A percentile compares a stretch with the other conserved stretches of the same genome.
Evolutionary conservation across 2,329 filamentous ascomycete genomes (phyloP).

Genomic region (Thelonectria blattea): DNA sequence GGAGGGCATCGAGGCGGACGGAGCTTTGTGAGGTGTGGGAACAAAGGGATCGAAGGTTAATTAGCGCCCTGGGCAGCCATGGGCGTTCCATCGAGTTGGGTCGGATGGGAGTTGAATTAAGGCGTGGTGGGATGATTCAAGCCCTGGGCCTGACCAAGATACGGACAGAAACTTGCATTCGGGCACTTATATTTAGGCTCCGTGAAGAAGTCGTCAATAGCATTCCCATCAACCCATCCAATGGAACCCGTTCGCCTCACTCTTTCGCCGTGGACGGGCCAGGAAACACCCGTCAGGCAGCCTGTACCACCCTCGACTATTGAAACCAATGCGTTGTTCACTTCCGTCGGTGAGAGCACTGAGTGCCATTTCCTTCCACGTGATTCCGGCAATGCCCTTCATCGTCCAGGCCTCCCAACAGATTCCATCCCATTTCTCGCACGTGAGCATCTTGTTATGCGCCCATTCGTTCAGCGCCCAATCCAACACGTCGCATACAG

Average conservation of each 20-base stretch:
- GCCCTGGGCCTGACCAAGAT: background rate
- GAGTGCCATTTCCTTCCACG: constrained; percentile 6
- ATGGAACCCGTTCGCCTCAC: background rate
- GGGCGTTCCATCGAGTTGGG: too few relatives aligned
- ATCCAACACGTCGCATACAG: background rate
- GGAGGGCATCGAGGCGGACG: background rate
- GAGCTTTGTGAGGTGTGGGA: background rate
- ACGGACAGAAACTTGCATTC: too few relatives aligned
- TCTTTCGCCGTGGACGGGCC: background rate
- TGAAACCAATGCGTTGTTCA: constrained; percentile 10
- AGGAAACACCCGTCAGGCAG: background rate
- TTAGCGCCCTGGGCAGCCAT: constrained; percentile 6
- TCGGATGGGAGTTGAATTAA: background rate
- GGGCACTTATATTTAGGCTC: background rate
- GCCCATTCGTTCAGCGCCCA: constrained; percentile 16
- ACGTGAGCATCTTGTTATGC: constrained; percentile 18
- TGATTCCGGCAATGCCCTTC: constrained; percentile 2
- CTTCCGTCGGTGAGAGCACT: too few relatives aligned
- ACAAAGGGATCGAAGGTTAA: background rate
- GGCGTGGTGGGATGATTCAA: constrained; percentile 3
- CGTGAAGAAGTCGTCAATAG: too few relatives aligned
- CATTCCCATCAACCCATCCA: too few relatives aligned
- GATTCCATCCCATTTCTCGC: constrained; percentile 10
- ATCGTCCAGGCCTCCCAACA: background rate
- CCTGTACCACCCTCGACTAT: background rate